phyloP scores from a whole-genome alignment of 768 basidiomycete species.

The Tulasnella sp. region DNA sequence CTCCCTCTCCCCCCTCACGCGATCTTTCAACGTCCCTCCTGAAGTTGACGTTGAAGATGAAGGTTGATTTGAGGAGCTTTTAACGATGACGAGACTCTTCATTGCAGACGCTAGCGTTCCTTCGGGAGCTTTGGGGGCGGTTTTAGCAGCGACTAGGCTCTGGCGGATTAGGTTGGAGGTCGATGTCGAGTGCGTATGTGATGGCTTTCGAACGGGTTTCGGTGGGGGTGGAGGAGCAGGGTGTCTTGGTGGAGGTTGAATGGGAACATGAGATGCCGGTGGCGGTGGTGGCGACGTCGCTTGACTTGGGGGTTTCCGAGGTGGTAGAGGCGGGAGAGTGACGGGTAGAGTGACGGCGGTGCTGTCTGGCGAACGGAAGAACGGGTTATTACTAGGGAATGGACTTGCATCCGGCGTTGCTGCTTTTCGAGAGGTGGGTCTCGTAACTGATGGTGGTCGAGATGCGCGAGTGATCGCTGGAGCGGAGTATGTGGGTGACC shows the following conservation, averaged over 20 bases:
- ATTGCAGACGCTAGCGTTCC: not conserved
- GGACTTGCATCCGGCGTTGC: not conserved
- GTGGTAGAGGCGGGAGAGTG: conserved; percentile 7
- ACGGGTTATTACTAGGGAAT: conserved; percentile 4
- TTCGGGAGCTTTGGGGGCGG: conserved; percentile 11
- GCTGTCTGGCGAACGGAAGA: not conserved
- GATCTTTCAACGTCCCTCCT: conserved; percentile 7
- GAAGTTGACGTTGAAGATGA: not conserved
- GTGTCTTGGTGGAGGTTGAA: conserved; percentile 9
- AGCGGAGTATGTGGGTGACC: not conserved
- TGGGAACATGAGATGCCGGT: not conserved
- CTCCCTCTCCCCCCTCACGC: conserved; percentile 3
- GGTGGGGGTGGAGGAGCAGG: conserved; percentile 10
- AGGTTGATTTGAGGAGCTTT: not conserved
- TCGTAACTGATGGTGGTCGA: not conserved
- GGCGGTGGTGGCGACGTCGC: not conserved
- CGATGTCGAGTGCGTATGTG: conserved; percentile 4
- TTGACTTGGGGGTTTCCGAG: conserved; percentile 8
- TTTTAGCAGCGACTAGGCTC: conserved; percentile 19
- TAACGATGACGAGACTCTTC: conserved; percentile 13
- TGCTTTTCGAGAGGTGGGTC: not conserved
- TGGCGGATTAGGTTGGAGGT: conserved; percentile 19
- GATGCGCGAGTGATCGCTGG: not conserved
- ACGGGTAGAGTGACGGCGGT: not conserved
- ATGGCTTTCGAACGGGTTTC: not conserved